A percentile compares a stretch with the other conserved stretches of the same genome.
Conservation (phyloP, 345 rosid species). For the Citrus sp. region DNA sequence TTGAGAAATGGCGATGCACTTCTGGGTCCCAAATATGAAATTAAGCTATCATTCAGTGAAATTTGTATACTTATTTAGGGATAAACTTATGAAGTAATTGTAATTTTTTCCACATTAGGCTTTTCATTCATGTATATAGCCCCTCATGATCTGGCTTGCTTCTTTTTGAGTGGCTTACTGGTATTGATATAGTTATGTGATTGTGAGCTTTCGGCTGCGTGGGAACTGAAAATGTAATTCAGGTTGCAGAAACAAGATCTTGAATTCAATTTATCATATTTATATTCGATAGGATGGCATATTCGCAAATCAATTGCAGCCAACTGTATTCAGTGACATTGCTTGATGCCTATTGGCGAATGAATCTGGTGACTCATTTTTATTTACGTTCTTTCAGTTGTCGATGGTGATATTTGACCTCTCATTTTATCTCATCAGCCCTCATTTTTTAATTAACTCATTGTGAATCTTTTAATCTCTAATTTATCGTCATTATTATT, state of each 20-base stretch:
- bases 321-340: background rate
- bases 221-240: background rate
- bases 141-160: background rate
- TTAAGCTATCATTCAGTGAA: conserved; percentile 13
- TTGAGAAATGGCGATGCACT: conserved; percentile 12
- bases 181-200: background rate
- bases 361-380: background rate
- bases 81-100: conserved; percentile 17
- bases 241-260: background rate
- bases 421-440: too few species aligned
- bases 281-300: background rate
- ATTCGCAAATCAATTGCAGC: background rate
- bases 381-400: too few species aligned
- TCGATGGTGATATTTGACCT: too few species aligned
- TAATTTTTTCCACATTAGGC: conserved; percentile 13
- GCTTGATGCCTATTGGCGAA: background rate
- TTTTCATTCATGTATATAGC: background rate
- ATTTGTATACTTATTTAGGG: conserved; percentile 22
- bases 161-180: background rate
- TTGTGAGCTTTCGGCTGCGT: too few species aligned
- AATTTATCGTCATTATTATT: too few species aligned
- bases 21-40: conserved; percentile 7
- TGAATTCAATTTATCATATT: background rate
- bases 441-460: too few species aligned
- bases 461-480: too few species aligned